Base-by-base conservation (phyloP, 352 stramenopile genomes). In the Globisporangium uncinulatum region DNA sequence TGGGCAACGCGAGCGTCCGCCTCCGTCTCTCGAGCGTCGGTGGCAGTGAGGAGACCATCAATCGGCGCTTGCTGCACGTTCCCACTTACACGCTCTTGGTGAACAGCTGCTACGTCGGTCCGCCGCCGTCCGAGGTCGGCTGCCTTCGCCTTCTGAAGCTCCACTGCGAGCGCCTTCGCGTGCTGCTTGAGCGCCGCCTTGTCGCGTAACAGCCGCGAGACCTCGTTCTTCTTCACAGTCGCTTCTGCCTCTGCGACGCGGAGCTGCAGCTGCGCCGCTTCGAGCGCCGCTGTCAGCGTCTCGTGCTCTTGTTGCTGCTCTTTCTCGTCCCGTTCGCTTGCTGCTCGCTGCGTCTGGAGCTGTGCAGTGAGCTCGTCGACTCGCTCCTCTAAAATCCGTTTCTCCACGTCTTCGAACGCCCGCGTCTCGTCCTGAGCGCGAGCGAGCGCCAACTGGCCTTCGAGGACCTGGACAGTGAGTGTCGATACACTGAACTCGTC, bases 101-200 rank as follows among this genome's bases (percentile, higher is more conserved):
- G 59, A 11, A 78, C 36, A 32, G 66, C 59, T 7, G 43, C 44
- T 34, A 76, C n/a, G n/a, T n/a, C n/a, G n/a, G n/a, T n/a, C n/a
- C n/a, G n/a, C n/a, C n/a, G n/a, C n/a, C n/a, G n/a, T n/a, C n/a
- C n/a, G n/a, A n/a, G n/a, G n/a, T n/a, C n/a, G n/a, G n/a, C n/a
- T n/a, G n/a, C n/a, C n/a, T n/a, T n/a, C 10, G 21, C 10, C 17
- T 24, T 34, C 42, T 41, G 15, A 36, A 61, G 36, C 3, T 63
- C 59, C 42, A 45, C 14, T 8, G 36, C 29, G 6, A 57, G 49
- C 0, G 54, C 39, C 8, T 69, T 49, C 7, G 80, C 42, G 39
- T 74, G 47, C 13, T 66, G 43, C 13, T 68, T 54, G 4, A 89
- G 57, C 46, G 79, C 64, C 47, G 74, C 63, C 43, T 78, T 75